These are phyloP conservation scores for Neocallimastix lanati DNA, from an alignment of 192 early-diverging fungal species.

Conservation along the genomic window DNA sequence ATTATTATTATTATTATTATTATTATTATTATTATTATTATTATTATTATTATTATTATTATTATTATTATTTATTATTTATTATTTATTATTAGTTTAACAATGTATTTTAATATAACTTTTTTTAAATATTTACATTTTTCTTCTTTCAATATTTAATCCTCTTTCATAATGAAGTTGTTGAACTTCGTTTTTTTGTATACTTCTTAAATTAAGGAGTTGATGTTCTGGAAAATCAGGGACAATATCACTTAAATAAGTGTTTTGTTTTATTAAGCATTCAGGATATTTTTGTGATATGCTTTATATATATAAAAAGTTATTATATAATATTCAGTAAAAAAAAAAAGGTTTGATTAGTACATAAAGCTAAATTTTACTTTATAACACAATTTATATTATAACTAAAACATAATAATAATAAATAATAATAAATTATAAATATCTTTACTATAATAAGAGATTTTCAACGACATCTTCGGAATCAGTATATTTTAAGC, in stretches of 20 bases:
- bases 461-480: not conserved
- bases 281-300: not conserved
- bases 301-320: not conserved
- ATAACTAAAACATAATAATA: too few species aligned
- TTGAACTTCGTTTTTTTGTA: not conserved
- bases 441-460: not conserved
- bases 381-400: too few species aligned
- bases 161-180: not conserved
- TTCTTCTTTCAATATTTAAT: not conserved
- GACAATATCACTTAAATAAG: not conserved
- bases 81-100: too few species aligned
- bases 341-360: too few species aligned
- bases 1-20: too few species aligned
- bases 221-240: not conserved
- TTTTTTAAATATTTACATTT: not conserved
- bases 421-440: not conserved
- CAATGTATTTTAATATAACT: too few species aligned
- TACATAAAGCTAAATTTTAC: too few species aligned
- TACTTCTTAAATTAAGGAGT: not conserved
- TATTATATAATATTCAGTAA: not conserved
- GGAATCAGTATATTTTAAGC: not conserved
- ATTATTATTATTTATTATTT: too few species aligned
- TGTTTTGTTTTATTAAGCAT: not conserved
- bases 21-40: too few species aligned
- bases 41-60: too few species aligned